These are phyloP conservation scores for Cylindrotheca closterium DNA, from an alignment of 108 stramenopile genomes.

Conservation along the genomic window DNA sequence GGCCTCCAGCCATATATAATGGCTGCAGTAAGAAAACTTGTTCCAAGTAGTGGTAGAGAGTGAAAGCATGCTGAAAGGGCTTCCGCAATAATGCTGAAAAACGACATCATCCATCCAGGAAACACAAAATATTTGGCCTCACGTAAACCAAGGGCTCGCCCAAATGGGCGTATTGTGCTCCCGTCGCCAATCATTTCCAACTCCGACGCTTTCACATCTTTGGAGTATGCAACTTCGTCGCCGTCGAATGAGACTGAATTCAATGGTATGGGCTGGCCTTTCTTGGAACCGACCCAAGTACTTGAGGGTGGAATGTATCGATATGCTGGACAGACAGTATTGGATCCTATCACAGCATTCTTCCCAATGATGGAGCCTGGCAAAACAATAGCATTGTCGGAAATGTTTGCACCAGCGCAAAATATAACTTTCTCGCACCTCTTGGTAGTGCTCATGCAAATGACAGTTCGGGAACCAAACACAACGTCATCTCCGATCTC, in stretches of 20 bases:
- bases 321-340: slow-evolving; percentile 46
- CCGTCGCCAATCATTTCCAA: slow-evolving; percentile 46
- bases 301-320: slow-evolving; percentile 51
- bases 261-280: slow-evolving; percentile 49
- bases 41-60: slow-evolving; percentile 30
- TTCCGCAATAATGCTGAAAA: slow-evolving; percentile 23
- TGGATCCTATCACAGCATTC: slow-evolving; percentile 60
- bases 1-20: slow-evolving; percentile 29
- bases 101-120: slow-evolving; percentile 38
- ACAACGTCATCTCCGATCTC: slow-evolving; percentile 71
- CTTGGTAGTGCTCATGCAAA: slow-evolving; percentile 33
- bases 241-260: slow-evolving; percentile 27
- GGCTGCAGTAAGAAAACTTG: slow-evolving; percentile 21
- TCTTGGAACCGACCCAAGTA: slow-evolving; percentile 48
- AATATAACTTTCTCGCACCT: slow-evolving; percentile 43
- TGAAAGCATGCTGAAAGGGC: slow-evolving; percentile 30
- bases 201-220: slow-evolving; percentile 13
- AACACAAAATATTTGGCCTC: slow-evolving; percentile 58
- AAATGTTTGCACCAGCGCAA: slow-evolving; percentile 48
- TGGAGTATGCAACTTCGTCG: slow-evolving; percentile 21
- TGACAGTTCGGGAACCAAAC: slow-evolving; percentile 56
- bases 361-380: slow-evolving; percentile 58
- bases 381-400: slow-evolving; percentile 55
- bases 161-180: slow-evolving; percentile 69
- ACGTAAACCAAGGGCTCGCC: slow-evolving; percentile 47